phyloP scores from a whole-genome alignment of 2,329 filamentous ascomycete species.

The Plectosphaerella cucumerina region DNA sequence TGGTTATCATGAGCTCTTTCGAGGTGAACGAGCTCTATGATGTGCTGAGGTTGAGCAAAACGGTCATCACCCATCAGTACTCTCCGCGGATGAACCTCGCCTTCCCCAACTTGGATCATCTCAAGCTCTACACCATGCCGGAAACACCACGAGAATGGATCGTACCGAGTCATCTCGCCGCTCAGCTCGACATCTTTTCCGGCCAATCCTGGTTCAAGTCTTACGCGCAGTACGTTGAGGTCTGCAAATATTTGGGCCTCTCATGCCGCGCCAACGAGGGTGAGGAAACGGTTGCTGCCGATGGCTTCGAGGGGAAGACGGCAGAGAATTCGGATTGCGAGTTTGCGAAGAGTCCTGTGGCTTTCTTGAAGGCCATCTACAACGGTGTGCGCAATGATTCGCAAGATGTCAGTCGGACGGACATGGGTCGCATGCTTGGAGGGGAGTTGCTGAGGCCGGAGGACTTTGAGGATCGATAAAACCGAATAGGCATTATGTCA shows the following conservation, averaged over 20 bases:
- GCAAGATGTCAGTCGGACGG: background rate
- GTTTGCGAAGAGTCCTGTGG: background rate
- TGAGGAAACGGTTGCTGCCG: slow-evolving; percentile 16
- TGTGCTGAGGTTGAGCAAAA: slow-evolving; percentile 24
- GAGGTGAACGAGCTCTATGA: slow-evolving; percentile 53
- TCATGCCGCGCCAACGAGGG: slow-evolving; percentile 18
- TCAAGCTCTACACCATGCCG: slow-evolving; percentile 39
- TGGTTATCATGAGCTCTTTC: slow-evolving; percentile 57
- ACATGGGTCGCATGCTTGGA: background rate
- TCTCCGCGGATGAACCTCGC: slow-evolving; percentile 36
- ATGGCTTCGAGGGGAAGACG: slow-evolving; percentile 24
- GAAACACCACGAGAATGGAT: slow-evolving; percentile 1
- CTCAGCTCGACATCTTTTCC: slow-evolving; percentile 57
- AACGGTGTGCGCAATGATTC: background rate
- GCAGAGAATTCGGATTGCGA: background rate
- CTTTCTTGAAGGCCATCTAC: background rate
- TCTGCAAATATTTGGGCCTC: slow-evolving; percentile 50
- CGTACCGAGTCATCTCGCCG: slow-evolving; percentile 11
- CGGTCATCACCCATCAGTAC: slow-evolving; percentile 47
- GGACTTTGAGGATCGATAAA: background rate
- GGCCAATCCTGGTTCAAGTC: slow-evolving; percentile 61
- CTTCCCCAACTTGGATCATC: slow-evolving; percentile 34
- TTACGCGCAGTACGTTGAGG: slow-evolving; percentile 46
- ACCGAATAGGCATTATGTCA: too few relatives aligned
- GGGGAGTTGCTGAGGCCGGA: background rate